These are phyloP conservation scores for Dactylellina drechsleri DNA, from an alignment of 2,329 filamentous ascomycete genomes.

Conservation along the genomic window DNA sequence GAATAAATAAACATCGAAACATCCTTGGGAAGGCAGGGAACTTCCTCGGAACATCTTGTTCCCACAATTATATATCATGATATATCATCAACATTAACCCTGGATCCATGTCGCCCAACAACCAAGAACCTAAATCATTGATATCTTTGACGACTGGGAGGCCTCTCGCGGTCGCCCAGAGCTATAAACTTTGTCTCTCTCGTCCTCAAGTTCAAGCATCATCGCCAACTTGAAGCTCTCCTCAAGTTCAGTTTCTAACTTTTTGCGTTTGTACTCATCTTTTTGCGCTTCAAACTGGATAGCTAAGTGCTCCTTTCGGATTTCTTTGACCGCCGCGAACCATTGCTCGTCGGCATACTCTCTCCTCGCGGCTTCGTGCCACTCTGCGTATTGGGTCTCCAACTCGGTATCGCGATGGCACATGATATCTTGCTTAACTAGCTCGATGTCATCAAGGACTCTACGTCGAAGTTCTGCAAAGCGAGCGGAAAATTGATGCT, in stretches of 20 bases:
- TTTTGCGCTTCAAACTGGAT: slow-evolving; percentile 54
- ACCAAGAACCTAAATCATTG: slow-evolving; percentile 36
- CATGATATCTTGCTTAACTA: slow-evolving; percentile 37
- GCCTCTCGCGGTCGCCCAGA: slow-evolving; percentile 38
- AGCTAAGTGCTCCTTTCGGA: slow-evolving; percentile 48
- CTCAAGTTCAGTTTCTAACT: slow-evolving; percentile 46
- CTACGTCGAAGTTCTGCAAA: slow-evolving; percentile 28
- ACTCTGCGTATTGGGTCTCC: slow-evolving; percentile 34
- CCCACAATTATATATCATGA: slow-evolving; percentile 10
- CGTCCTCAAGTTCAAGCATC: slow-evolving; percentile 52
- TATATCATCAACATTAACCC: slow-evolving; percentile 36
- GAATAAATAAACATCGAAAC: slow-evolving; percentile 20
- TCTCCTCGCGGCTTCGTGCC: slow-evolving; percentile 44
- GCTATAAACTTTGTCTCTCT: slow-evolving; percentile 53
- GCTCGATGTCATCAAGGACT: slow-evolving; percentile 40
- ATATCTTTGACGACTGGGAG: slow-evolving; percentile 32
- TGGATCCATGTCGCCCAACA: slow-evolving; percentile 40
- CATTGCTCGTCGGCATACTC: slow-evolving; percentile 52
- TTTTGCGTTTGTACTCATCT: slow-evolving; percentile 44
- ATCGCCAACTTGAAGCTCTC: slow-evolving; percentile 51
- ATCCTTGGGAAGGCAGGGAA: slow-evolving; percentile 26
- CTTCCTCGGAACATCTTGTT: slow-evolving; percentile 23
- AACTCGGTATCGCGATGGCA: slow-evolving; percentile 23
- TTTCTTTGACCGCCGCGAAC: slow-evolving; percentile 48
- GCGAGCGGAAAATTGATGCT: slow-evolving; percentile 24